Evolutionary conservation across 352 stramenopile species (phyloP), one percentile per base, ranked within the genome.

Genomic region (Globisporangium rhizosaccharum): DNA sequence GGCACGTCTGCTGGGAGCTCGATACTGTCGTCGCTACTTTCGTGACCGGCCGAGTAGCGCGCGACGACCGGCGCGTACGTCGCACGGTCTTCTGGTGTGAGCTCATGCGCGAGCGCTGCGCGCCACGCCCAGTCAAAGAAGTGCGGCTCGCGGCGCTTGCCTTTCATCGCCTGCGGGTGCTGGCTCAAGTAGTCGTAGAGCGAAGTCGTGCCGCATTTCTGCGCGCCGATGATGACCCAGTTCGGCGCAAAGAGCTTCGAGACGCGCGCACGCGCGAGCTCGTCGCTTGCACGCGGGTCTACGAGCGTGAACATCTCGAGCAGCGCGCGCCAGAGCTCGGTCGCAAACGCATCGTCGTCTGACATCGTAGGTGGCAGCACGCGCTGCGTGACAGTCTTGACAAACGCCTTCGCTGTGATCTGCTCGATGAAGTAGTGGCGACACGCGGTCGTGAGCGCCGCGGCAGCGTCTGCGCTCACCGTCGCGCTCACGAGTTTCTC

Each of bases 141-240:
- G 49, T 87, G 77, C 18, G 77, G 75, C 60, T 87, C 77, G 44
- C 76, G 76, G 12, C 92, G 72, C 59, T 74, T 68, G 10, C 86
- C 85, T 39, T 80, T 78, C 17, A 88, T 54, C 4, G 96, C 76
- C 36, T 87, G 77, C 17, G 94, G 90, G 72, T 98, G 94, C 67
- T 98, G 88, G 48, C 72, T 74, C 45, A 87, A 55, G 18, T 82
- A 78, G 30, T 80, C 73, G 47, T 79, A 87, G 12, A 87, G 64
- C 44, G 77, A 85, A 59, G 77, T 87, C 56, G 77, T 87, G 56
- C 77, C 77, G 55, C 77, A 85, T 61, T 87, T 87, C 51, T 85
- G 75, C 15, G 71, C 70, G 36, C 77, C 77, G 36, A 87, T 76
- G 57, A 87, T 83, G 44, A 78, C 67, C 68, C 75, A 87, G 55